Base-by-base conservation (phyloP, 2,329 filamentous ascomycete genomes). In the Colletotrichum sp. region DNA sequence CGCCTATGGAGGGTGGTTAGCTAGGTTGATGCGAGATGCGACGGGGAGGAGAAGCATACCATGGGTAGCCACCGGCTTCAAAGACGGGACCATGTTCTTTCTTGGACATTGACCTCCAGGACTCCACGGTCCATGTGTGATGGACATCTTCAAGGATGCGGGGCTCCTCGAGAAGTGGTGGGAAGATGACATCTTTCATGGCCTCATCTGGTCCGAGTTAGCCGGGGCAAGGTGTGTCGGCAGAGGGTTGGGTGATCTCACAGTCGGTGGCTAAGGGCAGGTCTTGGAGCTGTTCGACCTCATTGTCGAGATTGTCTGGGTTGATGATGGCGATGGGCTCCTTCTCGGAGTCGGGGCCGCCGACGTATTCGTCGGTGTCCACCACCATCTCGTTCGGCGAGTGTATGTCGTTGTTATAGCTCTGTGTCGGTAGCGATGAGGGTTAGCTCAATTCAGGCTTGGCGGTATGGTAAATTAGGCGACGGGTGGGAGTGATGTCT, bases 71-170 rank as follows among this genome's bases (percentile, higher is more conserved):
- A 66, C 93, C 96, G 78, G 95, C 96, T 76, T 97, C 85, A 84
- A 99, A 99, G 74, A 94, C 84, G 4, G 97, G 97, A 3, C 97
- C 95, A 87, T 98, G 96, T 81, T 97, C 94, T 83, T 95, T 95
- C 86, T 95, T 94, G 18, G 90, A 88, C 79, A 98, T 86, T 49
- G 87, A 90, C 78, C 94, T 91, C 96, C 96, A 99, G 77, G 94
- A 90, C 80, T 95, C 90, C 77, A 99, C 95, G 34, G 95, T 92
- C 97, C 97, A 99, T 81, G 95, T 98, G 85, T 95, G 85, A 80
- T 93, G 87, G 55, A 90, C 90, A 83, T 98, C 95, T 70, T 93
- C 93, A 78, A 96, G 90, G 39, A 94, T 93, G 82, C 95, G 94
- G 78, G 96, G 92, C 79, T 98, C 95, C 79, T 95, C 93, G 77